Conservation (phyloP, 805 yeast genomes). For the Nakazawaea populi region DNA sequence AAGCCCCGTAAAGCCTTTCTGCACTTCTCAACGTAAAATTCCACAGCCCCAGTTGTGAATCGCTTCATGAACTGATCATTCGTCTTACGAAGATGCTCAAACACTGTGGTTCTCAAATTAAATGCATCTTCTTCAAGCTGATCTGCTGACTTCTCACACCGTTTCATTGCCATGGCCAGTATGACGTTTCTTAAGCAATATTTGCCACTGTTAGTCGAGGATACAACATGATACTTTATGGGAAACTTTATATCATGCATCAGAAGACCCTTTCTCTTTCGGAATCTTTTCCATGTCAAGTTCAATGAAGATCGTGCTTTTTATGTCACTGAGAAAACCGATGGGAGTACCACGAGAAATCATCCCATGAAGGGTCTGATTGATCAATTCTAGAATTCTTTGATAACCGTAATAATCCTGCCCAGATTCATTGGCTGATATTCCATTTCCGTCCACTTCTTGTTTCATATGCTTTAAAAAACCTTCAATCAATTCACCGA, state of each 20-base stretch:
- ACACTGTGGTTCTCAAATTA: not conserved
- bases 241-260: not conserved
- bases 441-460: too few species aligned
- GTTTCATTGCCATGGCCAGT: not conserved
- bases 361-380: not conserved
- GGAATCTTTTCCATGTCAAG: not conserved
- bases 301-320: not conserved
- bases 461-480: not conserved
- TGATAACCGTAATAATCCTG: too few species aligned
- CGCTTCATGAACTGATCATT: too few species aligned
- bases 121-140: not conserved
- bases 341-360: not conserved
- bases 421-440: too few species aligned
- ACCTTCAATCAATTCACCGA: not conserved
- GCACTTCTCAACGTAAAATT: too few species aligned
- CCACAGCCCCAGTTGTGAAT: too few species aligned
- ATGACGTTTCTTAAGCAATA: not conserved
- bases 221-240: not conserved
- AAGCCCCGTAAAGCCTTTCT: too few species aligned
- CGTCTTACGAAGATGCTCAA: not conserved
- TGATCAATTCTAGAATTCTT: not conserved
- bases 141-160: not conserved
- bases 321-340: not conserved
- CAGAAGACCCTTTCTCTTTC: too few species aligned
- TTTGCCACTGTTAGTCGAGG: not conserved